Evolutionary conservation across 2,329 filamentous ascomycete species (phyloP), one percentile per base, ranked within the genome.

Genomic region (Phaeophleospora eucalypticola): DNA sequence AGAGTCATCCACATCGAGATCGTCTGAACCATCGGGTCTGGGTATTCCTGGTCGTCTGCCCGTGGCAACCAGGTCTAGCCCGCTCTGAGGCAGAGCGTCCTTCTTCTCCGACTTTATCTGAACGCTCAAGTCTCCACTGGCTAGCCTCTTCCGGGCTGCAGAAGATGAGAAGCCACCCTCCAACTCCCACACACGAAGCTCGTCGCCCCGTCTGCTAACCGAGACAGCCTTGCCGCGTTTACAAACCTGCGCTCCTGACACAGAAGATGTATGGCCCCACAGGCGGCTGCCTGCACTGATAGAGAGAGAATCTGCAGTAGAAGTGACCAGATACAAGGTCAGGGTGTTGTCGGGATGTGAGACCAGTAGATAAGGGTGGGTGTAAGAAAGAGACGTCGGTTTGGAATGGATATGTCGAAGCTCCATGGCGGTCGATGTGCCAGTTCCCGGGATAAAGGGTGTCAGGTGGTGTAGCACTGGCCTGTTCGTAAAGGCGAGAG

Each of bases 201-300:
- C 75, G 36, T 76, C 83, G 20, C 89, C 89, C n/a, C 81, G 76
- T 16, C 78, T 77, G 67, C 87, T 93, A 41, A 95, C 84, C n/a
- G 88, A 94, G 3, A 96, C 87, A 0, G 89, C 90, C 66, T 90
- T 94, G 15, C 89, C 89, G 32, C 86, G 81, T 36, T 86, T 81
- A 15, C 87, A 90, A 45, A 95, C 87, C 60, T 94, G 84, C 6
- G 87, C 89, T 24, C 87, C 84, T 40, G 87, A 88, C 27, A 96
- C 88, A 2, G 87, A 87, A 1, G 89, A 94, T 0, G 90, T 95
- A 63, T 95, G 90, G 6, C 90, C 90, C 87, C 88, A 95, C 4
- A 96, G 78, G 20, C 88, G 79, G 53, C 83, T 84, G 1, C 86
- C 87, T 0, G 81, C 71, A 32, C 86, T 84, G 45, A 96, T 83